Percentiles rank a stretch among this genome's conserved stretches.
These are phyloP conservation scores for Whalleya microplaca DNA, from an alignment of 2,329 filamentous ascomycete genomes.

Conservation along the genomic window DNA sequence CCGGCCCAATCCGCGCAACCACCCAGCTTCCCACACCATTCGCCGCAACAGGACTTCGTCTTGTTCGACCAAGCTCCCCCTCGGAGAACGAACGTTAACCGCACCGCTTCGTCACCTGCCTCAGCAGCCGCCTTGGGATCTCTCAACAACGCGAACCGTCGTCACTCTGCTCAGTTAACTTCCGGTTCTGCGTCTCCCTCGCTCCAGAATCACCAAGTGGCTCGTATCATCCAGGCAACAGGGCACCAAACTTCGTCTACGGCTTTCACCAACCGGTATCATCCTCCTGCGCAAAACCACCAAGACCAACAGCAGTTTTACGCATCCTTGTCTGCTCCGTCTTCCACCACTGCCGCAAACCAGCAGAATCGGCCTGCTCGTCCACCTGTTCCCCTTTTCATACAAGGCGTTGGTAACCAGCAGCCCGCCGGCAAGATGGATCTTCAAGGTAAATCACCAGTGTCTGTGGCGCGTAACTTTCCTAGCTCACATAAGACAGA, in stretches of 20 bases:
- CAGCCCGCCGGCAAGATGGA: conserved; percentile 55
- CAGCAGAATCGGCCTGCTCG: conserved; percentile 56
- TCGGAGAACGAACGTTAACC: conserved; percentile 48
- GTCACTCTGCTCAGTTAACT: conserved; percentile 48
- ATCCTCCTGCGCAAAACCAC: conserved; percentile 50
- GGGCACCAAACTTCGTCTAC: conserved; percentile 56
- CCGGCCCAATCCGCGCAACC: conserved; percentile 65
- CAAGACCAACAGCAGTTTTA: conserved; percentile 58
- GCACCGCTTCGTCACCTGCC: conserved; percentile 48
- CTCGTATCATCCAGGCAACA: conserved; percentile 62
- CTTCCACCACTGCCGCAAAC: conserved; percentile 61
- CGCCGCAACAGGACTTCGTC: conserved; percentile 74
- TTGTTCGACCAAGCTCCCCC: conserved; percentile 66
- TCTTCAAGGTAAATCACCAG: conserved; percentile 54
- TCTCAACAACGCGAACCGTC: conserved; percentile 44
- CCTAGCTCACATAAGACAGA: conserved; percentile 40
- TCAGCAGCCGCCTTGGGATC: conserved; percentile 44
- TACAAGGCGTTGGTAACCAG: conserved; percentile 60
- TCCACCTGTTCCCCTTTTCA: conserved; percentile 74
- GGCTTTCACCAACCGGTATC: conserved; percentile 62
- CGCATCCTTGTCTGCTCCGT: conserved; percentile 65
- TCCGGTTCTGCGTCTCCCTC: conserved; percentile 45
- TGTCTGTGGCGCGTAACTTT: not conserved
- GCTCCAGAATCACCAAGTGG: conserved; percentile 62
- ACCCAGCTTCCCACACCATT: conserved; percentile 54